Evolutionary conservation across 176 grass and related monocot species (phyloP), one percentile per base, ranked within the genome.

Genomic region (Oryza glumipatula): DNA sequence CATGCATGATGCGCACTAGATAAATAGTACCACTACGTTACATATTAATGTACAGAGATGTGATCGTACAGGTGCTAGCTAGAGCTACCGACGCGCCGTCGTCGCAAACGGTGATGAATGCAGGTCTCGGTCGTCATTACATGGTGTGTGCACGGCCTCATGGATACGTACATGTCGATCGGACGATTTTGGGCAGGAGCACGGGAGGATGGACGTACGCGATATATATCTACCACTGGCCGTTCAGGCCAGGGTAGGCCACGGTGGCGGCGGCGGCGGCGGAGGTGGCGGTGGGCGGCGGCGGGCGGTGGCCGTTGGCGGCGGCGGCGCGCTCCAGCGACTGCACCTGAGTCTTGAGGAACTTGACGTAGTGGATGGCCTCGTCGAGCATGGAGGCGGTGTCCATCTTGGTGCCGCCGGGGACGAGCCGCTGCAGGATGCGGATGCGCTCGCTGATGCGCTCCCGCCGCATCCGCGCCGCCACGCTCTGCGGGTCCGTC

Each of bases 391-490:
- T 98, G 32, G 96, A 98, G 3, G 96, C 96, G 0, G 96, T 98
- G 84, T 98, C 96, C 96, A 98, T 98, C 91, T 95, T 98, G 52
- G 93, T 98, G 8, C 96, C 96, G 0, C 96, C 96, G 6, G 96
- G 96, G 22, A 98, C 96, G 49, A 98, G 89, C 23, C 83, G 85
- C 88, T 95, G 96, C 76, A 98, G 93, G 73, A 95, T 90, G 22
- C 96, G 89, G 76, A 98, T 98, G 83, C 93, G 91, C 89, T 98
- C 96, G 81, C 96, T 98, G 86, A 98, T 98, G 87, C 90, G 91
- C 89, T 95, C 96, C 63, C 96, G 83, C 88, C 96, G 88, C 79
- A 95, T 88, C 80, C 96, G 68, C 63, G 96, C 96, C 17, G 96
- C 96, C 39, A 98, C 96, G 87, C 93, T 98, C 91, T 98, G 96